Conservation (phyloP, 1,284 basidiomycete genomes). For the Anthracocystis walkeri region DNA sequence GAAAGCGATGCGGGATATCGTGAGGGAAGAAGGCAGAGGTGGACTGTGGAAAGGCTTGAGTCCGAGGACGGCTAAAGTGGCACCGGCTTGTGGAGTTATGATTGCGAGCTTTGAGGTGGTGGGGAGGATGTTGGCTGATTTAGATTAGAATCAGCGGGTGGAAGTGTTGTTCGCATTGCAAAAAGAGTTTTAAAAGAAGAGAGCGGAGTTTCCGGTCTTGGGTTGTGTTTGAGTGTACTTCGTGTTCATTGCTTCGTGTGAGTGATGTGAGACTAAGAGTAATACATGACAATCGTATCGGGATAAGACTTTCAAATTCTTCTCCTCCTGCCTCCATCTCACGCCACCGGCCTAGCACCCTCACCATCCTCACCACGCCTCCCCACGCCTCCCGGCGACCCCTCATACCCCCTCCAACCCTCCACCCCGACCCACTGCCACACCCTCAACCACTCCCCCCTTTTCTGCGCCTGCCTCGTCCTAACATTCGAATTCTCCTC, state of each 20-base stretch:
- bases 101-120: constrained; percentile 91
- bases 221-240: too few species aligned
- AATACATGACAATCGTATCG: too few species aligned
- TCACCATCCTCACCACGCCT: not conserved
- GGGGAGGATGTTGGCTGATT: constrained; percentile 47
- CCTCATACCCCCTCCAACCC: constrained; percentile 20
- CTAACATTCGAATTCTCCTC: constrained; percentile 95
- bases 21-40: constrained; percentile 80
- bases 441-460: constrained; percentile 76
- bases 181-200: too few species aligned
- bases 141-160: constrained; percentile 23
- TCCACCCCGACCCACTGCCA: constrained; percentile 73
- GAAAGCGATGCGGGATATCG: constrained; percentile 76
- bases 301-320: not conserved
- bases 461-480: constrained; percentile 85
- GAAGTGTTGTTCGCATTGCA: too few species aligned
- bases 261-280: too few species aligned
- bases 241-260: too few species aligned
- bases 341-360: constrained; percentile 16
- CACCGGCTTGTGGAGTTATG: constrained; percentile 98
- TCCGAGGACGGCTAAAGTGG: constrained; percentile 93
- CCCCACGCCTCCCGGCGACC: too few species aligned
- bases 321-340: not conserved
- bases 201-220: too few species aligned
- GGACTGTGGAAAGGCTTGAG: constrained; percentile 87